Conservation (phyloP, 148 eudicot genomes). For the Fagopyrum homotropicum region DNA sequence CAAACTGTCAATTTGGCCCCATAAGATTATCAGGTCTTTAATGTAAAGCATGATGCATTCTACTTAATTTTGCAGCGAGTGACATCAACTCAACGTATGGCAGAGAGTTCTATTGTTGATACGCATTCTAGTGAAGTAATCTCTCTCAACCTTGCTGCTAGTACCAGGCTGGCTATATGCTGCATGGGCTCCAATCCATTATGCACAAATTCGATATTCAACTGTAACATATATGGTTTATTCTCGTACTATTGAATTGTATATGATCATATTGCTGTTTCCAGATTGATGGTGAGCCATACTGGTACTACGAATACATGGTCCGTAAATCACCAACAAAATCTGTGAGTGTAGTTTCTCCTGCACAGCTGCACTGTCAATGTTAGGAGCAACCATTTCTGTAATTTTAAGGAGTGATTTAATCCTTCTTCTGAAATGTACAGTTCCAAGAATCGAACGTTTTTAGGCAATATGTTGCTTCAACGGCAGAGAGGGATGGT, state of each 20-base stretch:
- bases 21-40: background rate
- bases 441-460: constrained; percentile 61
- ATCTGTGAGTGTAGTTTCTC: constrained; percentile 37
- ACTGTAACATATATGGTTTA: background rate
- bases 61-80: constrained; percentile 52
- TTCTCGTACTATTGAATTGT: background rate
- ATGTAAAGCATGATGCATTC: constrained; percentile 10
- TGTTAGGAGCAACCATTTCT: background rate
- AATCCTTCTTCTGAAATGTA: constrained; percentile 17
- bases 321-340: constrained; percentile 91
- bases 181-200: background rate
- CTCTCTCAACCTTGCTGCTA: background rate
- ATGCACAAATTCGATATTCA: background rate
- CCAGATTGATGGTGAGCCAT: constrained; percentile 80
- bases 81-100: constrained; percentile 79
- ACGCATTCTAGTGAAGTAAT: constrained; percentile 78
- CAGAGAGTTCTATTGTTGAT: constrained; percentile 91
- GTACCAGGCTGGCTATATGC: background rate
- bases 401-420: constrained; percentile 5
- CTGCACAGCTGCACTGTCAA: background rate
- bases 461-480: constrained; percentile 69
- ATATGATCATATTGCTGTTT: constrained; percentile 5
- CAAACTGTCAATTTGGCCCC: background rate
- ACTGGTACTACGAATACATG: constrained; percentile 92
- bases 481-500: constrained; percentile 94